phyloP scores from a whole-genome alignment of 1,139 yeast genomes.

The Blastobotrys persicus region DNA sequence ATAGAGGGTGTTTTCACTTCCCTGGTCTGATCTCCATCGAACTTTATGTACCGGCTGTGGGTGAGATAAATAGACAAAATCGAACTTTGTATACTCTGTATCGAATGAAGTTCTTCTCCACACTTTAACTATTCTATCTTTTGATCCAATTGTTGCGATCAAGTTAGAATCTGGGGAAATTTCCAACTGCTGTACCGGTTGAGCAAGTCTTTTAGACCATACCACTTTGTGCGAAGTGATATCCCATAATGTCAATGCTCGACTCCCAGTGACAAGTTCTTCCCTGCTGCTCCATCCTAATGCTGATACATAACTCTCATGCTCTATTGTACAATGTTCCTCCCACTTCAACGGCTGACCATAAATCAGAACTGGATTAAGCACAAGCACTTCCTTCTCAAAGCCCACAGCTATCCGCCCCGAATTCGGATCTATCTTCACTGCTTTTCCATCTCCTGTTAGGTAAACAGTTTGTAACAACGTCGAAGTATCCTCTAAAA shows the following conservation, averaged over 20 bases:
- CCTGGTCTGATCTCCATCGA: constrained; percentile 27
- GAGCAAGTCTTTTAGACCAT: constrained; percentile 38
- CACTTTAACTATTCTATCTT: constrained; percentile 67
- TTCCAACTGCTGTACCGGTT: constrained; percentile 52
- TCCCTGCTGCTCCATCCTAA: constrained; percentile 66
- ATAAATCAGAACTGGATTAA: constrained; percentile 29
- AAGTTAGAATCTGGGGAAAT: constrained; percentile 65
- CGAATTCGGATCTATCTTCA: constrained; percentile 55
- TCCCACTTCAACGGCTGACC: constrained; percentile 27
- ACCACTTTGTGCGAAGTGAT: constrained; percentile 14
- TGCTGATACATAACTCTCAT: constrained; percentile 29
- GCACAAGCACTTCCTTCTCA: constrained; percentile 32
- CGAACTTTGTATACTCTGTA: constrained; percentile 63
- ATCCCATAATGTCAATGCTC: constrained; percentile 53
- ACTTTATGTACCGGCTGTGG: constrained; percentile 52
- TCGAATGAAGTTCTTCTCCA: constrained; percentile 80
- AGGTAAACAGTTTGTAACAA: constrained; percentile 76
- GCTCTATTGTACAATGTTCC: constrained; percentile 12
- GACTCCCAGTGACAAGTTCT: constrained; percentile 64
- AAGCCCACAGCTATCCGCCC: constrained; percentile 50
- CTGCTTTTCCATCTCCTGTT: constrained; percentile 61
- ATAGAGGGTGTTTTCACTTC: constrained; percentile 48
- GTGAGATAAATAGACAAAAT: constrained; percentile 66
- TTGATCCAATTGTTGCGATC: constrained; percentile 60
- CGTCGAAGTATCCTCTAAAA: constrained; percentile 50